A percentile compares a stretch with the other conserved stretches of the same genome.
phyloP scores from a whole-genome alignment of 2,329 filamentous ascomycete genomes.

The Penicillium polonicum region DNA sequence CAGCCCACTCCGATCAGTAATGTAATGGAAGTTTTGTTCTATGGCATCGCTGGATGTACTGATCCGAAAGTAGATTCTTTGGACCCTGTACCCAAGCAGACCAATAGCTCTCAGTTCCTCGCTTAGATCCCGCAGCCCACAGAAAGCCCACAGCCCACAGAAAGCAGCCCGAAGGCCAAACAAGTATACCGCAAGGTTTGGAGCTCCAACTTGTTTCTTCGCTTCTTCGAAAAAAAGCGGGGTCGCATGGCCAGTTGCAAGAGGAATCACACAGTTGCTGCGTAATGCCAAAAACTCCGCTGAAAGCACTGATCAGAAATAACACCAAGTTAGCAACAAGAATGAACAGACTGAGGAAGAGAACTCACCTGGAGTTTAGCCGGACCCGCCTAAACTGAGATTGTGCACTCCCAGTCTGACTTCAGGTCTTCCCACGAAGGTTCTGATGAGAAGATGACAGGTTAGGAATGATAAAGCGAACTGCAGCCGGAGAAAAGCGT shows the following conservation, averaged over 20 bases:
- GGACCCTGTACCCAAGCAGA: not conserved
- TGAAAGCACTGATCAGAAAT: not conserved
- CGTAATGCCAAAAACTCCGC: not conserved
- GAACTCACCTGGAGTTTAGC: not conserved
- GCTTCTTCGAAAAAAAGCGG: not conserved
- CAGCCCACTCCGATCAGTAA: not conserved
- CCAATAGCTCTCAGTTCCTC: not conserved
- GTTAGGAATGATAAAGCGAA: not conserved
- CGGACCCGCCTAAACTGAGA: not conserved
- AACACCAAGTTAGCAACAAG: not conserved
- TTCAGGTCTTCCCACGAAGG: not conserved
- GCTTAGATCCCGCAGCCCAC: not conserved
- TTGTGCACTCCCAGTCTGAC: not conserved
- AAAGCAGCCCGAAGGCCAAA: not conserved
- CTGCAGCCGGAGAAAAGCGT: not conserved
- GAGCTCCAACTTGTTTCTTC: not conserved
- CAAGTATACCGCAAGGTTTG: not conserved
- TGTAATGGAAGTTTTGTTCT: not conserved
- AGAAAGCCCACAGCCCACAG: not conserved
- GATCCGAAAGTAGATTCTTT: not conserved
- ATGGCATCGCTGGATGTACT: not conserved
- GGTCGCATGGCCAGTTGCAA: not conserved
- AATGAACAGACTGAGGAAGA: no score
- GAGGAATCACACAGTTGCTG: not conserved
- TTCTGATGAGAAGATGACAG: not conserved